Conservation (phyloP, 2,329 filamentous ascomycete genomes). For the Xylariaceae sp. region DNA sequence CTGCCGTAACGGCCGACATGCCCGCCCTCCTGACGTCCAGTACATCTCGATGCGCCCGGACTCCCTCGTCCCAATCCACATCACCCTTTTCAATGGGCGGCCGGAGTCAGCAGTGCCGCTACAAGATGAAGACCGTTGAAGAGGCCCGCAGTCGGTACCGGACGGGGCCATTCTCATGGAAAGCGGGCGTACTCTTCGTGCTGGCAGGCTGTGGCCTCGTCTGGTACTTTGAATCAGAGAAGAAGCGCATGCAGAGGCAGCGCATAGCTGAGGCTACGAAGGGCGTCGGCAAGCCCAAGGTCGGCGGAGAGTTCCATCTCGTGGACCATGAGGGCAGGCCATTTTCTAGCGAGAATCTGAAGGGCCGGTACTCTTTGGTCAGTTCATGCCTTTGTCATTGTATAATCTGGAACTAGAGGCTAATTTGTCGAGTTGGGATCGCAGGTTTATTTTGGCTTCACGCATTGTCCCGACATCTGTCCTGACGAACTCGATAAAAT, state of each 20-base stretch:
- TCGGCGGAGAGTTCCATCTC: constrained; percentile 80
- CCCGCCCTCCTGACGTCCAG: constrained; percentile 3
- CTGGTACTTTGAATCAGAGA: constrained; percentile 90
- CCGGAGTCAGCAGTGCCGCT: constrained; percentile 32
- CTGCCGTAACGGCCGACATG: constrained; percentile 4
- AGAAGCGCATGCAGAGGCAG: constrained; percentile 82
- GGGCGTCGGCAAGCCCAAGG: constrained; percentile 85
- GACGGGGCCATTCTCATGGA: constrained; percentile 81
- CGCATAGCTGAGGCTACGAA: constrained; percentile 87
- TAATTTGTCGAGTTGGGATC: constrained; percentile 1
- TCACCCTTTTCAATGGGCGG: background rate
- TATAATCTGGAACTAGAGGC: background rate
- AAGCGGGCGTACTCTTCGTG: constrained; percentile 81
- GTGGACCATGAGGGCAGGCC: constrained; percentile 73
- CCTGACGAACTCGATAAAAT: constrained; percentile 99
- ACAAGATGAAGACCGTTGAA: constrained; percentile 49
- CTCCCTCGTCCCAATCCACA: background rate
- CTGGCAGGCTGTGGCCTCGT: constrained; percentile 69
- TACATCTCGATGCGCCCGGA: constrained; percentile 2
- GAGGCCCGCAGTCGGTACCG: constrained; percentile 54
- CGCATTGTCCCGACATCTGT: constrained; percentile 96
- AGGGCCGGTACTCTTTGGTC: constrained; percentile 78
- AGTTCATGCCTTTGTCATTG: constrained; percentile 28
- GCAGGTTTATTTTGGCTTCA: constrained; percentile 96
- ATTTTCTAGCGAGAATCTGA: constrained; percentile 75